Base-by-base conservation (phyloP, 1,284 basidiomycete species). In the Cystobasidium pallidum region DNA sequence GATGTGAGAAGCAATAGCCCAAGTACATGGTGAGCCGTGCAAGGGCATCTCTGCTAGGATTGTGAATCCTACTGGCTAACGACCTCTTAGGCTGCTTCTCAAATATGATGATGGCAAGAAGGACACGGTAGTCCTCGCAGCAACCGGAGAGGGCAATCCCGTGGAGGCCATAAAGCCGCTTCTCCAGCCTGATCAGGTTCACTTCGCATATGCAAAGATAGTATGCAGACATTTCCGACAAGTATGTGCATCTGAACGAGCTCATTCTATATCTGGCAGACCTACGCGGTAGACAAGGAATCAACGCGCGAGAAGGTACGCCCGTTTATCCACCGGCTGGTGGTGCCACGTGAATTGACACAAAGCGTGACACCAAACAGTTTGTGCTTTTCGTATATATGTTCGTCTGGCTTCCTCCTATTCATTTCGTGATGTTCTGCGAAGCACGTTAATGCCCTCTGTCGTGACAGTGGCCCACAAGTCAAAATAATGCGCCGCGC, bases 401-500 rank as follows among this genome's bases (percentile, higher is more conserved):
- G 67, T 70, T 26, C 4, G 67, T 59, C 30, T 10, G 41, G 24
- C 6, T 8, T 41, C 11, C 17, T 3, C 17, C 19, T 36, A 10
- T 6, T 36, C 21, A n/a, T n/a, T 51, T 17, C n/a, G n/a, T n/a
- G n/a, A n/a, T 21, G 10, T 24, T 15, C 21, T 19, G 15, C 36
- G 6, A 6, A 36, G 28, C n/a, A 3, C 19, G 62, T n/a, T 49
- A 6, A 52, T 1, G 11, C 34, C 6, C 24, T 49, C 7, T 24
- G 28, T 36, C 3, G 1, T 1, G 41, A 6, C 19, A 70, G 67
- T 24, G 68, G 68, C 6, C 68, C 68, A n/a, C 68, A 71, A 64
- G 68, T 71, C 59, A 71, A 71, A 61, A 54, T 71, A 7, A 71
- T 71, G 68, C 43, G 68, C 13, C 68, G 68, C 1, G 68, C 68